phyloP scores from a whole-genome alignment of 148 eudicot species.

The Euryodendron excelsum region DNA sequence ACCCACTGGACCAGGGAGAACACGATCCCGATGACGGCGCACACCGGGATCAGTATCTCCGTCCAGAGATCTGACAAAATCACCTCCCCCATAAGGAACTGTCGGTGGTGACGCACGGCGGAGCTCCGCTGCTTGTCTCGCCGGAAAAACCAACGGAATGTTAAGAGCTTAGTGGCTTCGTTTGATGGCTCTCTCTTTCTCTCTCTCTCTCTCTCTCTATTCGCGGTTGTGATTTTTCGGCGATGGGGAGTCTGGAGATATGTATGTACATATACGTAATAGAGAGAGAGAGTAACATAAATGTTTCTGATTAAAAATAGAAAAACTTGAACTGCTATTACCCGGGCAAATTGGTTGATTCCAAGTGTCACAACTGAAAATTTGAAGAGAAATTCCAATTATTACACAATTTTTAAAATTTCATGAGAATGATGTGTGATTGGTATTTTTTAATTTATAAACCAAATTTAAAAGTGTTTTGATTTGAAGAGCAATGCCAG shows the following conservation, averaged over 20 bases:
- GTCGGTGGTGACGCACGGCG: background rate
- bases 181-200: no score
- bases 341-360: no score
- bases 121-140: background rate
- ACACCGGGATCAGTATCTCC: slow-evolving; percentile 71
- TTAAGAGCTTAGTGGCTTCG: slow-evolving; percentile 1
- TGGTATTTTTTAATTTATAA: no score
- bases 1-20: slow-evolving; percentile 80
- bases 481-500: no score
- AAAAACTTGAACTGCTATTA: background rate
- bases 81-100: slow-evolving; percentile 45
- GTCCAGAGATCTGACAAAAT: slow-evolving; percentile 73
- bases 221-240: background rate
- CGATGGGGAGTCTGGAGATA: background rate
- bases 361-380: no score
- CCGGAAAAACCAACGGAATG: background rate
- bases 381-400: no score
- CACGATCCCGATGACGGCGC: slow-evolving; percentile 70
- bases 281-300: background rate
- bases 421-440: no score
- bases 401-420: background rate
- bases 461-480: no score
- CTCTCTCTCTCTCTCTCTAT: background rate
- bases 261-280: background rate
- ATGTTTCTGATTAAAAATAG: background rate